Conservation (phyloP, 108 stramenopile genomes). For the Nitzschia sp. region DNA sequence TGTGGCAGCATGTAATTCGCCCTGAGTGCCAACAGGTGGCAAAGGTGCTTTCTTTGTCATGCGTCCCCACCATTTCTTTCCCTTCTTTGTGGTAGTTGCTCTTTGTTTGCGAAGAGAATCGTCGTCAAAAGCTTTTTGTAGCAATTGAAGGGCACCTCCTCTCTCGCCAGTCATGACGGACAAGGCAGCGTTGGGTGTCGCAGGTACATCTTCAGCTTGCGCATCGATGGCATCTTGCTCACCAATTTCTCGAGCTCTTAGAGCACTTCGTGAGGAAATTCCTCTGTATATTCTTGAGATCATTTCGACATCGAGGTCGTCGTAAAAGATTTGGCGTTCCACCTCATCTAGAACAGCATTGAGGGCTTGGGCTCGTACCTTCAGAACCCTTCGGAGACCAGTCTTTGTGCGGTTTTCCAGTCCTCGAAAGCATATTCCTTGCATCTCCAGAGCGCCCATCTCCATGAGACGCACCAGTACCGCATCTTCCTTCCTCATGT, state of each 20-base stretch:
- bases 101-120: too few relatives aligned
- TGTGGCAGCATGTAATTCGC: too few relatives aligned
- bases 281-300: not conserved
- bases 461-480: not conserved
- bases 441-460: not conserved
- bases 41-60: too few relatives aligned
- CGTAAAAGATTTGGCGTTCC: not conserved
- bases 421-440: not conserved
- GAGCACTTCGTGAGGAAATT: not conserved
- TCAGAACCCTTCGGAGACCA: not conserved
- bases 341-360: not conserved
- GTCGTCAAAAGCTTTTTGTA: too few relatives aligned
- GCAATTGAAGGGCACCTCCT: too few relatives aligned
- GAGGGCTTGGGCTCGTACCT: not conserved
- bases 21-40: too few relatives aligned
- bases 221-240: constrained; percentile 2
- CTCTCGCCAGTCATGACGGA: too few relatives aligned
- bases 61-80: too few relatives aligned
- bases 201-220: too few relatives aligned
- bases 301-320: not conserved
- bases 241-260: not conserved
- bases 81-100: too few relatives aligned
- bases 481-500: not conserved
- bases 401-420: not conserved
- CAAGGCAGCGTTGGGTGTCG: too few relatives aligned